These are phyloP conservation scores for Leccinellum luteum DNA, from an alignment of 768 basidiomycete species.

Conservation along the genomic window DNA sequence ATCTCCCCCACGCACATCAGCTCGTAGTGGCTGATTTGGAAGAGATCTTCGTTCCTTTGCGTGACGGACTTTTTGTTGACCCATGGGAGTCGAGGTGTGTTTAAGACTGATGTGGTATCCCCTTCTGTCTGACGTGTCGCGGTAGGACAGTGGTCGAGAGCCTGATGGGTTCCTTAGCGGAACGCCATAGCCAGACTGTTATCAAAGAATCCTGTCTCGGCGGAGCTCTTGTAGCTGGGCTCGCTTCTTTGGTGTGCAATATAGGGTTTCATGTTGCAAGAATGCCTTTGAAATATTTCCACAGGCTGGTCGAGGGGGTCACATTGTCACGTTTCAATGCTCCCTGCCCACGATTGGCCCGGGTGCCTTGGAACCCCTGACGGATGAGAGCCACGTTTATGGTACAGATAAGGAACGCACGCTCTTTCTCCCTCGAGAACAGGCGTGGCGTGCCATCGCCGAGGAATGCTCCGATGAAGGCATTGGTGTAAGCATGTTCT, in stretches of 20 bases:
- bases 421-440: slow-evolving; percentile 76
- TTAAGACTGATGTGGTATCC: background rate
- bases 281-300: slow-evolving; percentile 8
- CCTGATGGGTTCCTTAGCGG: slow-evolving; percentile 63
- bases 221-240: slow-evolving; percentile 66
- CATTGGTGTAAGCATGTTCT: slow-evolving; percentile 85
- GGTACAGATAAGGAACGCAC: slow-evolving; percentile 85
- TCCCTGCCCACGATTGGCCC: slow-evolving; percentile 68
- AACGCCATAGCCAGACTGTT: slow-evolving; percentile 51
- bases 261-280: slow-evolving; percentile 12
- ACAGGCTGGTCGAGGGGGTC: slow-evolving; percentile 71
- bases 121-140: slow-evolving; percentile 5
- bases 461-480: slow-evolving; percentile 90
- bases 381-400: slow-evolving; percentile 63
- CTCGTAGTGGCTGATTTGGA: slow-evolving; percentile 85
- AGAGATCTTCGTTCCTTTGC: slow-evolving; percentile 86
- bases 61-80: slow-evolving; percentile 71
- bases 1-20: slow-evolving; percentile 55
- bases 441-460: slow-evolving; percentile 77
- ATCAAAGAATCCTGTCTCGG: slow-evolving; percentile 68
- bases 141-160: slow-evolving; percentile 60
- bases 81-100: slow-evolving; percentile 68
- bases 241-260: slow-evolving; percentile 65
- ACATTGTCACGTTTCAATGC: slow-evolving; percentile 69
- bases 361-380: slow-evolving; percentile 59